Conservation (phyloP, 305 asterid species). For the Fraxinus baroniana region DNA sequence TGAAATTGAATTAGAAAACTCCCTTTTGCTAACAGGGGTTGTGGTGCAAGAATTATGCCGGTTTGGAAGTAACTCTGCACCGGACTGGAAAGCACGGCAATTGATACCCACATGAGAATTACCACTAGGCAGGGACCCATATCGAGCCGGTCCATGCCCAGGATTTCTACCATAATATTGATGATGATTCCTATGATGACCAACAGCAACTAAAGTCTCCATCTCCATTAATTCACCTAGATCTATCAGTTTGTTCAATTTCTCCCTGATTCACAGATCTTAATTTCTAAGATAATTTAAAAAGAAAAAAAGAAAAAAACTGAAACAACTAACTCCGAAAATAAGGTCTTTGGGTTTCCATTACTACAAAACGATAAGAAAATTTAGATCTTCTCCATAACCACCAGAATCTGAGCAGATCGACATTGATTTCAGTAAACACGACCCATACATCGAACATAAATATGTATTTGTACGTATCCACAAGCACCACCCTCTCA, state of each 20-base stretch:
- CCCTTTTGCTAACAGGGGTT: conserved; percentile 34
- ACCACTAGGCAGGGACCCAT: conserved; percentile 48
- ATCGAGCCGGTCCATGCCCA: conserved; percentile 39
- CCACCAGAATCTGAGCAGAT: not conserved
- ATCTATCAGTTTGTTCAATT: conserved; percentile 9
- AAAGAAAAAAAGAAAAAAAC: not conserved
- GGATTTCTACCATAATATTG: conserved; percentile 49
- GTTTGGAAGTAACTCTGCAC: conserved; percentile 53
- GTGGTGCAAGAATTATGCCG: conserved; percentile 34
- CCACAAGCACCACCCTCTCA: conserved; percentile 35
- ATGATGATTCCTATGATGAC: conserved; percentile 56
- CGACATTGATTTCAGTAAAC: not conserved
- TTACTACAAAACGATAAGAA: conserved; percentile 13
- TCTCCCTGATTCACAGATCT: conserved; percentile 14
- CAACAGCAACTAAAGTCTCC: conserved; percentile 70
- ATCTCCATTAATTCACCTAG: conserved; percentile 27
- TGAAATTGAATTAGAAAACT: conserved; percentile 27
- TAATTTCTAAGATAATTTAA: conserved; percentile 17
- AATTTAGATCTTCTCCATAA: conserved; percentile 24
- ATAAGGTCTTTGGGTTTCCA: not conserved
- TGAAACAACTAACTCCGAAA: conserved; percentile 10
- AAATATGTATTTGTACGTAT: conserved; percentile 21
- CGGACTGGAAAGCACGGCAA: conserved; percentile 69
- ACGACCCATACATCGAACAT: conserved; percentile 7
- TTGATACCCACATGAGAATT: conserved; percentile 48